phyloP scores from a whole-genome alignment of 441 rosid species.

The Mallotus repandus region DNA sequence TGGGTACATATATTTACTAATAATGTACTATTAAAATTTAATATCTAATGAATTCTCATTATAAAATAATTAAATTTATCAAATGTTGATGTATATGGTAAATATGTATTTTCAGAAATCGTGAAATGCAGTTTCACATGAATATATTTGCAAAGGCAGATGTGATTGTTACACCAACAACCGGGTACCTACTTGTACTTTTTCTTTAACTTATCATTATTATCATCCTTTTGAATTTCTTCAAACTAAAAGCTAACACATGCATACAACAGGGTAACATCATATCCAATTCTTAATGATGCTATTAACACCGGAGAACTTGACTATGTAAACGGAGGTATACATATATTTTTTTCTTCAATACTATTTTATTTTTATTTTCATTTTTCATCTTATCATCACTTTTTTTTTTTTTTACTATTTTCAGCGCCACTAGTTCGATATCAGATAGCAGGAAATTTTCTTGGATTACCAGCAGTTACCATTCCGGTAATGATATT shows the following conservation, averaged over 20 bases:
- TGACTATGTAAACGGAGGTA: conserved; percentile 80
- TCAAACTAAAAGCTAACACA: neutral
- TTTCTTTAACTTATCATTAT: neutral
- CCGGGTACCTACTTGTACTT: conserved; percentile 52
- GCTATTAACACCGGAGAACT: conserved; percentile 61
- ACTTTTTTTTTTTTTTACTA: neutral
- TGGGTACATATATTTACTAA: too few species aligned
- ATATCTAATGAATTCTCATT: too few species aligned
- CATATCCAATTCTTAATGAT: conserved; percentile 51
- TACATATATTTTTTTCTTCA: too few species aligned
- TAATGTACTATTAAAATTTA: too few species aligned
- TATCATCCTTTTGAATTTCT: too few species aligned
- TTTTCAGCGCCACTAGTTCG: conserved; percentile 69
- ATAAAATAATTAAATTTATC: neutral
- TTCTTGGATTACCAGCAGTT: conserved; percentile 62
- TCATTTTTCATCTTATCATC: neutral
- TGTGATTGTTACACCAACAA: conserved; percentile 71
- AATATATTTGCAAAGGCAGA: conserved; percentile 54
- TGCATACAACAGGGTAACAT: conserved; percentile 56
- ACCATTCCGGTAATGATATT: conserved; percentile 38
- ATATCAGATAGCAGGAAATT: conserved; percentile 72
- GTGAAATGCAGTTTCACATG: conserved; percentile 49
- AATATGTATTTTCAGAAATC: conserved; percentile 42
- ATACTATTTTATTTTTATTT: neutral
- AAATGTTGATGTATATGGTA: neutral